Conservation (phyloP, 768 basidiomycete genomes). For the Peribolospora baueri region DNA sequence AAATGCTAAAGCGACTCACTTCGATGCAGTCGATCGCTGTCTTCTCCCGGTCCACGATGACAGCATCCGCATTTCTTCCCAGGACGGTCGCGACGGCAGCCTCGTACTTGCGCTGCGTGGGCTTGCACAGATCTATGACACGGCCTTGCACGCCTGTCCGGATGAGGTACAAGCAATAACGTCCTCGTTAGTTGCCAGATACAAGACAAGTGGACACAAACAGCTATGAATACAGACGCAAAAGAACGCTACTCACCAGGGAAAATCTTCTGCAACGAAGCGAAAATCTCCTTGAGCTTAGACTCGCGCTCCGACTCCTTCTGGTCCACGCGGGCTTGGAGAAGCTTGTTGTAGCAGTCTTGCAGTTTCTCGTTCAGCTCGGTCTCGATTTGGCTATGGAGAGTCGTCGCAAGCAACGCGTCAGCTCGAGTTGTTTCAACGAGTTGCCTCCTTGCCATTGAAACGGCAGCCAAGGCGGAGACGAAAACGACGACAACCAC, state of each 20-base stretch:
- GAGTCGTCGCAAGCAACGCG: no score
- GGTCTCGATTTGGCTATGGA: constrained; percentile 51
- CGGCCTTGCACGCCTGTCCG: constrained; percentile 57
- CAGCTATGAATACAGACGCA: neutral
- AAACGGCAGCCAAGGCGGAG: no score
- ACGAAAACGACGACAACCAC: no score
- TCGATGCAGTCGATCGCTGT: constrained; percentile 95
- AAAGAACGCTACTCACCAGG: constrained; percentile 30
- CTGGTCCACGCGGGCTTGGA: constrained; percentile 72
- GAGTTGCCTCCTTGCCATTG: no score
- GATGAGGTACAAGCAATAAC: neutral
- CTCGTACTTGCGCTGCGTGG: constrained; percentile 75
- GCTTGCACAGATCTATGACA: constrained; percentile 81
- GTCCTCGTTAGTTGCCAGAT: neutral
- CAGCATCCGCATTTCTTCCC: constrained; percentile 79
- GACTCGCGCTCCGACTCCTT: constrained; percentile 63
- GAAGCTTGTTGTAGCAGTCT: constrained; percentile 52
- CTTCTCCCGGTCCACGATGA: constrained; percentile 91
- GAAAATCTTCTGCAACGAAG: constrained; percentile 65
- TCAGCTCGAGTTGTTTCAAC: no score
- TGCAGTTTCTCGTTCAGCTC: constrained; percentile 81
- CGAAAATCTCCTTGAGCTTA: constrained; percentile 61
- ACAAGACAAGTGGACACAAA: neutral
- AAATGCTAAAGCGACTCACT: constrained; percentile 23
- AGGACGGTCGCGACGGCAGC: constrained; percentile 73